Percentiles rank a stretch among this genome's conserved stretches.
These are phyloP conservation scores for Stachybotrys echinatus DNA, from an alignment of 2,329 filamentous ascomycete genomes.

Conservation along the genomic window DNA sequence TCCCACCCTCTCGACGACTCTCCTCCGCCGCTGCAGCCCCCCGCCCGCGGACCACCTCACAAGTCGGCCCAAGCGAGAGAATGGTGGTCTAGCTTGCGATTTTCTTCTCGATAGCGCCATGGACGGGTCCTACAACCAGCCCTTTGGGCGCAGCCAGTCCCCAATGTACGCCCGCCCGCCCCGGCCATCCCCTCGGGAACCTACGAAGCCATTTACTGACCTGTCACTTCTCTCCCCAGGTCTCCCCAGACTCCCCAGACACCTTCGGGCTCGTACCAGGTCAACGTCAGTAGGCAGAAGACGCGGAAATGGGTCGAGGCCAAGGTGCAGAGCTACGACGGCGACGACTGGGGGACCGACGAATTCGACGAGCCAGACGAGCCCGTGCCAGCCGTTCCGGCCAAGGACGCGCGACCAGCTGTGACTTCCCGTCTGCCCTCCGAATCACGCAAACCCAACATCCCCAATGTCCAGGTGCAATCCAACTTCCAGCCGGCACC, in stretches of 20 bases:
- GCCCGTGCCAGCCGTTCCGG: conserved; percentile 23
- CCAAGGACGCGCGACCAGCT: conserved; percentile 12
- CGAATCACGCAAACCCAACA: conserved; percentile 14
- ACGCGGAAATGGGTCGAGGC: conserved; percentile 95
- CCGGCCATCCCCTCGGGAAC: too few species aligned
- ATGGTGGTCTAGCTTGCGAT: neutral
- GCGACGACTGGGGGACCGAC: conserved; percentile 85
- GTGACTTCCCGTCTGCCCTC: conserved; percentile 21
- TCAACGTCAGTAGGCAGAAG: conserved; percentile 83
- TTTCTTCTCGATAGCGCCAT: conserved; percentile 10
- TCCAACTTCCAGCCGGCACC: neutral
- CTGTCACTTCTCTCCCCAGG: neutral
- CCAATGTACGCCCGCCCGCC: conserved; percentile 18
- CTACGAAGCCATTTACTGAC: conserved; percentile 8
- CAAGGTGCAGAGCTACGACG: conserved; percentile 80
- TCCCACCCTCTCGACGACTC: too few species aligned
- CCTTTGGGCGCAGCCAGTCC: conserved; percentile 19
- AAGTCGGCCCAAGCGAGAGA: neutral
- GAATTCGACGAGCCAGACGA: conserved; percentile 48
- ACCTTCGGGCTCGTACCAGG: conserved; percentile 55
- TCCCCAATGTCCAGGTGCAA: neutral
- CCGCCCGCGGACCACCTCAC: neutral
- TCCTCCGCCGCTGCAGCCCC: neutral
- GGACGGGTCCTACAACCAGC: conserved; percentile 23
- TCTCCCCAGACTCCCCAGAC: conserved; percentile 21